Conservation (phyloP, 495 filamentous ascomycete species). For the Hypoxylon perforatum region DNA sequence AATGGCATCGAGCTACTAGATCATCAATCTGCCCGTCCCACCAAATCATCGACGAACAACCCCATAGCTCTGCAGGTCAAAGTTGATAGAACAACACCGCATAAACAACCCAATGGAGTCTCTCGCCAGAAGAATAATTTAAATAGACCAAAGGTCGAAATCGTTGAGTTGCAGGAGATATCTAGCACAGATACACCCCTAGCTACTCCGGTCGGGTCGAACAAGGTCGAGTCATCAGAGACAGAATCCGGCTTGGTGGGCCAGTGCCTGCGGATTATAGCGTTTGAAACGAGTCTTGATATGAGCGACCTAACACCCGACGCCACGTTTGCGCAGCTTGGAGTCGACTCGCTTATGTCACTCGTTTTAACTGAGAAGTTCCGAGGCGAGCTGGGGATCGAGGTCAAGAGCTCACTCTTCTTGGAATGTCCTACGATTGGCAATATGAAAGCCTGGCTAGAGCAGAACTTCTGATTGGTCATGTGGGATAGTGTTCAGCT, state of each 20-base stretch:
- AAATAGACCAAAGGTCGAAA: too few relatives aligned
- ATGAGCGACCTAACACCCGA: slow-evolving; percentile 58
- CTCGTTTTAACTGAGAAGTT: slow-evolving; percentile 53
- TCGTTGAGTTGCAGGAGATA: neutral
- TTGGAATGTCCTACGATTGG: slow-evolving; percentile 26
- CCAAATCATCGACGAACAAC: too few relatives aligned
- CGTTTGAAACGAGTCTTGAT: slow-evolving; percentile 57
- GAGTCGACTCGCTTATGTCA: slow-evolving; percentile 60
- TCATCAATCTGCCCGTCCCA: neutral
- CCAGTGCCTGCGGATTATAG: neutral
- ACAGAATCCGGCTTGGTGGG: neutral
- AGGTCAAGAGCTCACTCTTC: slow-evolving; percentile 54
- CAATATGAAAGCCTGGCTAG: neutral
- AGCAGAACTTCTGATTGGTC: slow-evolving; percentile 7
- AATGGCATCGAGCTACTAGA: too few relatives aligned
- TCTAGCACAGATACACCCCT: too few relatives aligned
- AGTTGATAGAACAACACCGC: too few relatives aligned
- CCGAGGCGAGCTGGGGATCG: slow-evolving; percentile 58
- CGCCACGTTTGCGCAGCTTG: slow-evolving; percentile 52
- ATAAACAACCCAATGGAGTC: too few relatives aligned
- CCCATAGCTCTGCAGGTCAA: too few relatives aligned
- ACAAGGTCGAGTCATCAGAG: neutral
- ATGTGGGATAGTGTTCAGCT: too few relatives aligned
- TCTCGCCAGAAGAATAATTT: too few relatives aligned
- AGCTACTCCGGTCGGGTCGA: too few relatives aligned